Conservation (phyloP, 1,139 yeast genomes). For the Candida dubliniensis region DNA sequence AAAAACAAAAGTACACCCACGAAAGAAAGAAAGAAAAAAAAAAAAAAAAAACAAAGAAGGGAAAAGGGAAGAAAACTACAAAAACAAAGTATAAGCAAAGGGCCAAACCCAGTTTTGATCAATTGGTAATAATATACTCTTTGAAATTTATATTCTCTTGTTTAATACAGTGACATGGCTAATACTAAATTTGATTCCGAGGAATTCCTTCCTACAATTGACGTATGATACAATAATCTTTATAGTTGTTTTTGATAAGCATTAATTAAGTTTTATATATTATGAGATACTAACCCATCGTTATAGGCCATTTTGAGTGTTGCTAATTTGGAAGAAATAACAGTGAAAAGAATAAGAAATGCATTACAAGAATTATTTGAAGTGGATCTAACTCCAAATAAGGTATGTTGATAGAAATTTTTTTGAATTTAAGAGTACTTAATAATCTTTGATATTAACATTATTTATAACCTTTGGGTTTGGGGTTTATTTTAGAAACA, state of each 20-base stretch:
- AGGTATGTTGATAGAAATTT: conserved; percentile 30
- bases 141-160: no score
- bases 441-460: no score
- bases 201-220: conserved; percentile 63
- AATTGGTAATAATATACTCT: conserved; percentile 3
- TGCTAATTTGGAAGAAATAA: conserved; percentile 69
- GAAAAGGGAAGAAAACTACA: neutral
- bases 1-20: neutral
- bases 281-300: neutral
- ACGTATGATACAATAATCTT: conserved; percentile 46
- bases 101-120: neutral
- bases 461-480: neutral
- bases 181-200: conserved; percentile 15
- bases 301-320: conserved; percentile 68
- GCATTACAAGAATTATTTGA: conserved; percentile 70
- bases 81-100: neutral
- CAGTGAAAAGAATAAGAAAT: conserved; percentile 69
- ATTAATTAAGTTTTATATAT: neutral
- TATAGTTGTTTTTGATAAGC: neutral
- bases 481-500: conserved; percentile 38
- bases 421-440: neutral
- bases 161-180: no score
- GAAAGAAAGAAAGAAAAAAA: neutral
- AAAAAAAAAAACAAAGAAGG: neutral
- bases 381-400: conserved; percentile 52